Base-by-base conservation (phyloP, 257 asterid genomes). In the Paraleonurus japonicus region DNA sequence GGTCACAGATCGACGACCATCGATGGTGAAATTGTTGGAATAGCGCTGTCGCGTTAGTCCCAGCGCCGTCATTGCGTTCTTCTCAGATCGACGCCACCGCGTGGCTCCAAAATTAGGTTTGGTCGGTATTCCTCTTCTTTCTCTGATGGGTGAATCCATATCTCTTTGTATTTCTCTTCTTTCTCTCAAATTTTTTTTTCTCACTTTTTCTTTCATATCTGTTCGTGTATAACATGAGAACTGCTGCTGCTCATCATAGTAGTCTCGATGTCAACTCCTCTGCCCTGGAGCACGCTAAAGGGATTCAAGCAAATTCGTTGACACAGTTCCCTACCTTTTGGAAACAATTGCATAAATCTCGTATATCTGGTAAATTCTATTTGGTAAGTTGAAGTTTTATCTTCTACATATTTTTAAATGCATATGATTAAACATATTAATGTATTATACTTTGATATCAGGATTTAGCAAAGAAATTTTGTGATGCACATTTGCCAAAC, bases 321-420 rank as follows among this genome's bases (percentile, higher is more conserved):
- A 41, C 76, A 5, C 71, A 62, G 7, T 84, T 72, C 77, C 90
- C 88, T 58, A 82, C 84, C 62, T 81, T 86, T 64, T 72, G 81
- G 41, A 84, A 86, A 69, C 72, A 22, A 27, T 78, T 88, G 95
- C 85, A 78, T 57, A 82, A 70, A 80, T 84, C 90, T 50, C 92
- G 84, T 76, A 81, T 86, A 15, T 81, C 85, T 9, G 82, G 84
- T 22, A 86, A 85, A 60, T 88, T 81, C 79, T 83, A 87, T 82
- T 69, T 88, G 90, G 95, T 88, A 74, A 75, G 90, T 77, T 20
- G 65, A 62, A 48, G 10, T 28, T 47, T 33, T 37, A 22, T 43
- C 57, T 45, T 61, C 11, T 77, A 30, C 37, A 32, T 23, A 54
- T 39, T 12, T 6, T 30, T 23, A 6, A 17, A 32, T 9, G 7